These are phyloP conservation scores for Tulasnella sp. DNA, from an alignment of 768 basidiomycete species.

Conservation along the genomic window DNA sequence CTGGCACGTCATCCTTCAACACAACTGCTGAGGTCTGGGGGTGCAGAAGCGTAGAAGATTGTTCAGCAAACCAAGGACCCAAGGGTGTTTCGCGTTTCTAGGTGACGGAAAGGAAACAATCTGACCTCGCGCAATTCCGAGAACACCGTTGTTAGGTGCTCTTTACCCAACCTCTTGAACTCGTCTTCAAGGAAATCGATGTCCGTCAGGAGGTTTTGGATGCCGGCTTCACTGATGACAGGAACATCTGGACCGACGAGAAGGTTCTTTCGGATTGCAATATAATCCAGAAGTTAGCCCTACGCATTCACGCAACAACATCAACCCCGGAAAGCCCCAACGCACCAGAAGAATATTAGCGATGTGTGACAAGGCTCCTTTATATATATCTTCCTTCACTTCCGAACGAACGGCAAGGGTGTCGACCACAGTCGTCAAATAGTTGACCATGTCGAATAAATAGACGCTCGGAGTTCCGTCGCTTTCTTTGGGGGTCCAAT, in stretches of 20 bases:
- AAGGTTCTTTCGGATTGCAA: slow-evolving; percentile 49
- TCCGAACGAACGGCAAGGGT: slow-evolving; percentile 72
- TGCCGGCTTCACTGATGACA: slow-evolving; percentile 81
- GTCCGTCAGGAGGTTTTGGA: slow-evolving; percentile 79
- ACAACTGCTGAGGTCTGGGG: slow-evolving; percentile 63
- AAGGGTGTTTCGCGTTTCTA: background rate
- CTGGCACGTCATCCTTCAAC: slow-evolving; percentile 62
- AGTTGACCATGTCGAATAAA: slow-evolving; percentile 89
- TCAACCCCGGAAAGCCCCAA: background rate
- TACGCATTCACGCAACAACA: background rate
- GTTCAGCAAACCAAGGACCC: background rate
- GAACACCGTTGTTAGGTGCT: slow-evolving; percentile 64
- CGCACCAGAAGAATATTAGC: slow-evolving; percentile 81
- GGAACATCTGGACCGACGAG: slow-evolving; percentile 65
- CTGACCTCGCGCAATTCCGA: slow-evolving; percentile 69
- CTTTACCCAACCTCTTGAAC: slow-evolving; percentile 63
- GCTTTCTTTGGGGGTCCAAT: slow-evolving; percentile 63
- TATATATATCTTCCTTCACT: slow-evolving; percentile 86
- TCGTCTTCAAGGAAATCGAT: slow-evolving; percentile 85
- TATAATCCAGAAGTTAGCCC: background rate
- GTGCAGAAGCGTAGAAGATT: background rate
- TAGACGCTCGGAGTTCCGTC: slow-evolving; percentile 78
- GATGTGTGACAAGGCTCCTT: slow-evolving; percentile 79
- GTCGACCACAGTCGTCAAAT: slow-evolving; percentile 94
- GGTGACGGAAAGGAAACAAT: slow-evolving; percentile 13